Percentiles rank a stretch among this genome's conserved stretches.
These are phyloP conservation scores for Yamadazyma kanchanaburiensis DNA, from an alignment of 1,139 yeast genomes.

Conservation along the genomic window DNA sequence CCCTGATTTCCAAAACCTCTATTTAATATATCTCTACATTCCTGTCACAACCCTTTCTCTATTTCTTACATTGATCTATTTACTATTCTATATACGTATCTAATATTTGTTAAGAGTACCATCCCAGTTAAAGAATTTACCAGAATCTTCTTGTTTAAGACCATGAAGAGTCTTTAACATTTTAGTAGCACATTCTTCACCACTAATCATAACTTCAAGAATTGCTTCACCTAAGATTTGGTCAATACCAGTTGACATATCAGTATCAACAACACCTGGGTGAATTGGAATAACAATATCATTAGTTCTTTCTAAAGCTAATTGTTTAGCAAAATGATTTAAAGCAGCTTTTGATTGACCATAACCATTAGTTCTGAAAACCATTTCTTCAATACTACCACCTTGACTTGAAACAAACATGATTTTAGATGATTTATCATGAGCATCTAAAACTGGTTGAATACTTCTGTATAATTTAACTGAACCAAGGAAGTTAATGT, in stretches of 20 bases:
- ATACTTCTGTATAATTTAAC: conserved; percentile 22
- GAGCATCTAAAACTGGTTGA: conserved; percentile 16
- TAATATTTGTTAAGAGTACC: too few species aligned
- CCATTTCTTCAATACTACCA: conserved; percentile 16
- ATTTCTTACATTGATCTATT: too few species aligned
- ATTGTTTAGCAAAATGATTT: conserved; percentile 3
- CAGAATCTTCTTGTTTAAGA: neutral
- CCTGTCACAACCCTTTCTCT: too few species aligned
- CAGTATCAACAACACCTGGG: conserved; percentile 8
- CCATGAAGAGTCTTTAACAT: neutral
- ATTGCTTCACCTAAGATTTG: too few species aligned
- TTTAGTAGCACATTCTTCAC: conserved; percentile 1
- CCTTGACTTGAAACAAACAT: conserved; percentile 21
- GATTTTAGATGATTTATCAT: conserved; percentile 18
- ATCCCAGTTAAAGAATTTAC: too few species aligned
- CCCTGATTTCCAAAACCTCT: too few species aligned
- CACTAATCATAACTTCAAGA: conserved; percentile 1
- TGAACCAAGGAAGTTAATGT: conserved; percentile 28
- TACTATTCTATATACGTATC: too few species aligned
- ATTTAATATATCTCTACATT: too few species aligned
- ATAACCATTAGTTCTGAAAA: conserved; percentile 2
- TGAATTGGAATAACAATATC: conserved; percentile 55
- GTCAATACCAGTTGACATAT: conserved; percentile 2
- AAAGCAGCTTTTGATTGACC: conserved; percentile 3
- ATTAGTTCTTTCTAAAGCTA: conserved; percentile 15